Percentiles rank a stretch among this genome's conserved stretches.
Conservation (phyloP, 2,329 filamentous ascomycete species). For the Fusarium sp. region DNA sequence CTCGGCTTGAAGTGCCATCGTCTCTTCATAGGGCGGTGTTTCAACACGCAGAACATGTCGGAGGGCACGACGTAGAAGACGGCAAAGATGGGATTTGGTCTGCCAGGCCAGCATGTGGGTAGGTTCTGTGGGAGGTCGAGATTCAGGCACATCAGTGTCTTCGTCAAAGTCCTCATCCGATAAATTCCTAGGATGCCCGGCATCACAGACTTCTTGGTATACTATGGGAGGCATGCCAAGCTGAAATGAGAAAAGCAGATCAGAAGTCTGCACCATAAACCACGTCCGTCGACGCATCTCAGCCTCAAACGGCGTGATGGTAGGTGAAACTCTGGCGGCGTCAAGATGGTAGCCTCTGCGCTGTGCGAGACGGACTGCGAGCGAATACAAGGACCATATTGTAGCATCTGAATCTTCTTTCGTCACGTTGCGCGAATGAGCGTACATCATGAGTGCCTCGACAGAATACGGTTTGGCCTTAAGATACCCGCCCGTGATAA, state of each 20-base stretch:
- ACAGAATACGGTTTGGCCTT: slow-evolving; percentile 60
- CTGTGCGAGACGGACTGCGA: slow-evolving; percentile 63
- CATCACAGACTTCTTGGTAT: slow-evolving; percentile 61
- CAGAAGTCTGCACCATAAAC: slow-evolving; percentile 61
- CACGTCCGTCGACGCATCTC: slow-evolving; percentile 65
- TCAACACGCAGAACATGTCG: slow-evolving; percentile 56
- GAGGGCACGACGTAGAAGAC: slow-evolving; percentile 59
- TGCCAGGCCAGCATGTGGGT: slow-evolving; percentile 59
- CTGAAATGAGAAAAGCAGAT: slow-evolving; percentile 64
- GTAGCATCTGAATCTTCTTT: slow-evolving; percentile 58
- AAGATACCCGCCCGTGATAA: slow-evolving; percentile 62
- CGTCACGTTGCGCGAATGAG: slow-evolving; percentile 58
- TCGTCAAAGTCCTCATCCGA: slow-evolving; percentile 66
- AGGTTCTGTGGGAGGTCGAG: slow-evolving; percentile 58
- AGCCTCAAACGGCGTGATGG: slow-evolving; percentile 61
- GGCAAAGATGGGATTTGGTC: slow-evolving; percentile 59
- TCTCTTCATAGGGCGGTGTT: slow-evolving; percentile 53
- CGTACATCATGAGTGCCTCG: slow-evolving; percentile 62
- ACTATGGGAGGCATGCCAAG: slow-evolving; percentile 66
- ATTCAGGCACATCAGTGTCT: slow-evolving; percentile 56
- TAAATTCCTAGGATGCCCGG: slow-evolving; percentile 60
- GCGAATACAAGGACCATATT: slow-evolving; percentile 62
- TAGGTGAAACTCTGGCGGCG: slow-evolving; percentile 55
- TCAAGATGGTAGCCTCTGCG: slow-evolving; percentile 66
- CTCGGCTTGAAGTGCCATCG: slow-evolving; percentile 55